phyloP scores from a whole-genome alignment of 306 rosid genomes.

The Prunus padus region DNA sequence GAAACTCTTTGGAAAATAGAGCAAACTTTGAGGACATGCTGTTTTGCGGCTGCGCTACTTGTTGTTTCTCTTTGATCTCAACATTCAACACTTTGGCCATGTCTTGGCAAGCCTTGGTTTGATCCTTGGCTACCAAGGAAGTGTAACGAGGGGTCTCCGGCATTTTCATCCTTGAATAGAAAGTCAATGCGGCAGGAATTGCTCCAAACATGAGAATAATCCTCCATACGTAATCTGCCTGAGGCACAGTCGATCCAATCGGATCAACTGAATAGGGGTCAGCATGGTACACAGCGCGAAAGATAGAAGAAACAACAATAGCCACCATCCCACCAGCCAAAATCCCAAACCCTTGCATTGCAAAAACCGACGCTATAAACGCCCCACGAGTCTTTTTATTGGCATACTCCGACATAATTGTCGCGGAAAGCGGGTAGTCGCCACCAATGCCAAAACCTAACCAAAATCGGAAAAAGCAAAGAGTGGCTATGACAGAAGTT shows the following conservation, averaged over 20 bases:
- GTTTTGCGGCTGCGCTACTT: not conserved
- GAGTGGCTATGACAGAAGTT: conserved; percentile 30
- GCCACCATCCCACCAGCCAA: conserved; percentile 55
- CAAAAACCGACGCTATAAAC: conserved; percentile 63
- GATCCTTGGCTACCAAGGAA: conserved; percentile 57
- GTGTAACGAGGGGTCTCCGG: conserved; percentile 71
- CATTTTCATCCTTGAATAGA: conserved; percentile 57
- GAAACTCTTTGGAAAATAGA: conserved; percentile 47
- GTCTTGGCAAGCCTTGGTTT: conserved; percentile 42
- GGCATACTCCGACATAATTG: conserved; percentile 71
- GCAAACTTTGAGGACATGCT: conserved; percentile 33
- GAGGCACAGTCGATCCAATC: conserved; percentile 36
- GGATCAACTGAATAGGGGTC: conserved; percentile 18
- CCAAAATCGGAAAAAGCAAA: conserved; percentile 53
- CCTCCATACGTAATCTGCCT: conserved; percentile 64
- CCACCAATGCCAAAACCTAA: conserved; percentile 54
- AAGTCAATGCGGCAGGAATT: conserved; percentile 49
- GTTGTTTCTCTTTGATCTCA: not conserved
- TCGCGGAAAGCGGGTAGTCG: conserved; percentile 70
- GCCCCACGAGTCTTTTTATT: conserved; percentile 52
- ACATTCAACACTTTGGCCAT: conserved; percentile 57
- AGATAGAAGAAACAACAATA: conserved; percentile 38
- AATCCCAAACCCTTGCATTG: conserved; percentile 81
- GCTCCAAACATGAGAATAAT: conserved; percentile 70
- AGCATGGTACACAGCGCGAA: conserved; percentile 30